Evolutionary conservation across 495 filamentous ascomycete genomes (phyloP), one percentile per base, ranked within the genome.

Genomic region (Lasiosphaeris hirsuta): DNA sequence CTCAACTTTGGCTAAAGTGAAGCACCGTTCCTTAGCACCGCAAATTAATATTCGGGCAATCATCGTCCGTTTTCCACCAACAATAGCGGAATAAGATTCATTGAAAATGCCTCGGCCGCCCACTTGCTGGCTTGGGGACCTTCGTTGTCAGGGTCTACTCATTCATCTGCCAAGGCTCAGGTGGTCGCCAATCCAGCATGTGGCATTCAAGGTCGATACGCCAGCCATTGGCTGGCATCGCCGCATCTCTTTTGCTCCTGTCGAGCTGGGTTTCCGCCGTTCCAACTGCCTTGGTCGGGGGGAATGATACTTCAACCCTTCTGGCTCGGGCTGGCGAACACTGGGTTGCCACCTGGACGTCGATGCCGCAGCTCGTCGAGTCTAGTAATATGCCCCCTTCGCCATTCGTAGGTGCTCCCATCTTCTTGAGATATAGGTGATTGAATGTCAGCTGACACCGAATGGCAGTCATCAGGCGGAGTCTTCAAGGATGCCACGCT

Each of bases 341-440:
- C 56, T 89, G 86, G 86, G 82, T 86, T 7, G 76, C 78, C 56
- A 82, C 83, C 1, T 88, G 85, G 85, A 79, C 82, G 0, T 73
- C 82, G 7, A 88, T 87, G 84, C 84, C 85, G 3, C 84, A 88
- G 69, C 65, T 85, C 13, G 81, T 83, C 5, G 85, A 89, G 60
- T 77, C 75, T 30, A 75, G 67, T 53, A 87, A 87, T 62, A 74
- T 88, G 49, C 85, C 84, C 10, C 78, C 80, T 0, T 61, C 75
- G 1, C 82, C 82, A 36, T 88, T 81, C 63, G 84, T 86, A 75
- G 36, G 81, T 69, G 37, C 9, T 43, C 15, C 11, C 13, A 2
- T 3, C 9, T 3, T 34, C 17, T 40, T 34, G 36, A 33, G 19
- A 23, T 40, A 48, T 40, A 48, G 48, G 23, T 2, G 23, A 2